A percentile compares a stretch with the other conserved stretches of the same genome.
Conservation (phyloP, 108 stramenopile species). For the Pseudonitzschia multistriata region DNA sequence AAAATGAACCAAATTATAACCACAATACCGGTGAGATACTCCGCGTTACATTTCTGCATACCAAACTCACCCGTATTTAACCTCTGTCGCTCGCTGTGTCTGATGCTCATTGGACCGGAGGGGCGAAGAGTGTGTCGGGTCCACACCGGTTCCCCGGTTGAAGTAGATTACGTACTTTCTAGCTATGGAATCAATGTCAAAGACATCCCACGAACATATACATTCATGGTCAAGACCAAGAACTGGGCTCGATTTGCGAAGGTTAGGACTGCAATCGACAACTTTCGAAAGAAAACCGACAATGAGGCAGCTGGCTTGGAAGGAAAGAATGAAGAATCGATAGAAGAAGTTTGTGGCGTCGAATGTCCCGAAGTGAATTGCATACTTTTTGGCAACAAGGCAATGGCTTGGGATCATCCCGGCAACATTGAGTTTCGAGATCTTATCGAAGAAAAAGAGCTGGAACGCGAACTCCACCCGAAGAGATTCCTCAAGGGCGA, state of each 20-base stretch:
- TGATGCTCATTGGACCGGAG: not conserved
- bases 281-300: not conserved
- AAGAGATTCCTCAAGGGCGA: not conserved
- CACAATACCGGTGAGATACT: not conserved
- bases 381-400: slow-evolving; percentile 6
- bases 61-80: not conserved
- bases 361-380: slow-evolving; percentile 10
- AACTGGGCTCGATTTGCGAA: slow-evolving; percentile 4
- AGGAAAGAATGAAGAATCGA: not conserved
- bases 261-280: slow-evolving; percentile 1
- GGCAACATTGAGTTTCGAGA: slow-evolving; percentile 12
- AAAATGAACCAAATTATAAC: not conserved
- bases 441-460: slow-evolving; percentile 5
- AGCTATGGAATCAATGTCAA: not conserved
- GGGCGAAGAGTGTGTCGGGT: slow-evolving; percentile 2
- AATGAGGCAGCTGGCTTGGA: not conserved
- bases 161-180: not conserved
- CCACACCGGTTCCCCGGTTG: slow-evolving; percentile 3
- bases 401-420: slow-evolving; percentile 7
- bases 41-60: slow-evolving; percentile 4
- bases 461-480: not conserved
- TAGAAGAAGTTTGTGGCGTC: not conserved
- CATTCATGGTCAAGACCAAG: slow-evolving; percentile 3
- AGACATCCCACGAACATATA: not conserved
- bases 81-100: not conserved